phyloP scores from a whole-genome alignment of 108 stramenopile species.

The Aurantiochytrium sp. region DNA sequence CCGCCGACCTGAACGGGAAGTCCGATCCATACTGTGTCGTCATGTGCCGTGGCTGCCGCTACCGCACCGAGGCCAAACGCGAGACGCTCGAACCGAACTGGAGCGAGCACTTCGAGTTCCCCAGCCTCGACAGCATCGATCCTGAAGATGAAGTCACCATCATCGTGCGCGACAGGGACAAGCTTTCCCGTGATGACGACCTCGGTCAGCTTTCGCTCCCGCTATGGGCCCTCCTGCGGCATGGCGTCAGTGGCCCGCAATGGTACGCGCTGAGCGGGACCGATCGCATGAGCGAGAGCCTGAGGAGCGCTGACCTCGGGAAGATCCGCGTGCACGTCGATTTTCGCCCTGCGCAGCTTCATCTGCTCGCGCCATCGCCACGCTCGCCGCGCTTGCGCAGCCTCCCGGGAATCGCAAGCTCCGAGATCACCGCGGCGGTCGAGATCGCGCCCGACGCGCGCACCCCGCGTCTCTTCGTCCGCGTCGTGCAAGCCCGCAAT shows the following conservation, averaged over 20 bases:
- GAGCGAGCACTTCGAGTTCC: neutral
- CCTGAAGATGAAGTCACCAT: neutral
- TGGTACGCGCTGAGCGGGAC: neutral
- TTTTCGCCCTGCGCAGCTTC: neutral
- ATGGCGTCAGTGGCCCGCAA: neutral
- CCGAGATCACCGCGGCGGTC: no score
- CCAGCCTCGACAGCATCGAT: neutral
- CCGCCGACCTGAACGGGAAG: neutral
- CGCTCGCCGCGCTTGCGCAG: no score
- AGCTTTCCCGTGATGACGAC: neutral
- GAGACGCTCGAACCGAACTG: neutral
- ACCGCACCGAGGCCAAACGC: neutral
- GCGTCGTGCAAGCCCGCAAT: neutral
- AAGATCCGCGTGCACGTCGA: neutral
- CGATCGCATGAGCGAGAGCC: neutral
- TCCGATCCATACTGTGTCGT: neutral
- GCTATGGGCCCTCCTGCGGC: neutral
- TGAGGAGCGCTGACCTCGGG: neutral
- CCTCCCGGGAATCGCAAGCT: no score
- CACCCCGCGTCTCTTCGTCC: neutral
- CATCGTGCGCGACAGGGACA: neutral
- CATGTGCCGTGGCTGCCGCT: neutral
- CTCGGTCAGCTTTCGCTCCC: neutral
- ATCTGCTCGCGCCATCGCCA: no score
- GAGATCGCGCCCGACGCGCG: no score